phyloP scores from a whole-genome alignment of 1,284 basidiomycete genomes.

The Pascua sp. region DNA sequence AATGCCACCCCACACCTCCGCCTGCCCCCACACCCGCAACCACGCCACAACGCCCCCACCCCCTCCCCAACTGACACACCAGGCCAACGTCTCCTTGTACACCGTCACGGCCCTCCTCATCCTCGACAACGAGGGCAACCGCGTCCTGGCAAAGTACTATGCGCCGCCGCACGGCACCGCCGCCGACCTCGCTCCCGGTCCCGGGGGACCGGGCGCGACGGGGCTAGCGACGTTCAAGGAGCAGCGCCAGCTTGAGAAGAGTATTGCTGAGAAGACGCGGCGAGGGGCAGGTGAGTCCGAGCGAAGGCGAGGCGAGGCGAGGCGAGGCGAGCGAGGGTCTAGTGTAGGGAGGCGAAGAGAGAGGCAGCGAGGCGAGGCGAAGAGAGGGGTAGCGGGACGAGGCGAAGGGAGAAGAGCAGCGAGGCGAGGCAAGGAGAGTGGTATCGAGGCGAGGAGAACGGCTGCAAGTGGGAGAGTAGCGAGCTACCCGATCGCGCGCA shows the following conservation, averaged over 20 bases:
- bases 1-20: neutral
- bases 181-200: constrained; percentile 50
- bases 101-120: constrained; percentile 82
- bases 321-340: neutral
- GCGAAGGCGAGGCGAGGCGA: neutral
- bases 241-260: constrained; percentile 92
- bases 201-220: constrained; percentile 41
- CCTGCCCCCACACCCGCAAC: no score
- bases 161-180: constrained; percentile 54
- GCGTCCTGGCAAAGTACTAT: constrained; percentile 95
- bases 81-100: constrained; percentile 79
- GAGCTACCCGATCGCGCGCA: no score
- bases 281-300: constrained; percentile 71
- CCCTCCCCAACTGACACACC: constrained; percentile 3
- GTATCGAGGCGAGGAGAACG: no score
- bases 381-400: no score
- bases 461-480: no score
- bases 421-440: no score
- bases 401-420: no score
- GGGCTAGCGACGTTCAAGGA: constrained; percentile 70
- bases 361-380: no score
- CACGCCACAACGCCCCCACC: neutral
- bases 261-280: constrained; percentile 90
- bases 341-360: neutral
- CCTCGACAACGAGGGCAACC: constrained; percentile 89